Base-by-base conservation (phyloP, 768 basidiomycete species). In the Podaxis rugospora region DNA sequence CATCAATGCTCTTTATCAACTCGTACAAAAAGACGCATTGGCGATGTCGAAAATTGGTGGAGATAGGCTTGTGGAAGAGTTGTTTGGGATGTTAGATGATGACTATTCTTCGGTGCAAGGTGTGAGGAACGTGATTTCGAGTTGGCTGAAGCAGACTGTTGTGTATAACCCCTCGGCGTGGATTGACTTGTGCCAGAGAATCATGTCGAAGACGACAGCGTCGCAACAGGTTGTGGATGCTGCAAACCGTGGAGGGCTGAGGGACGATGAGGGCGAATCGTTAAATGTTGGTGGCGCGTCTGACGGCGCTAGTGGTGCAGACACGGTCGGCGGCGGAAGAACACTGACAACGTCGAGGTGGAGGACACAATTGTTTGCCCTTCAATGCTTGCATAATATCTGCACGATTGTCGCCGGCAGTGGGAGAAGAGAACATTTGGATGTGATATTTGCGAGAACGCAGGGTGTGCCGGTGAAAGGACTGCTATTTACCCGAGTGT, bases 171-270 rank as follows among this genome's bases (percentile, higher is more conserved):
- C 97, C 0, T 94, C 91, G 0, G 97, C 95, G 0, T 99, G 97
- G 97, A 97, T 99, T 59, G 95, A 95, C 69, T 80, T 98, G 1
- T 98, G 96, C 67, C 96, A 98, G 72, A 80, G 94, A 25, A 98
- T 99, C 69, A 98, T 99, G 94, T 88, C 92, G 5, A 83, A 92
- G 9, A 95, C 94, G 10, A 94, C 93, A 4, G 92, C 91, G 1
- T 87, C 89, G 2, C 92, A 90, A 67, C 88, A 86, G 67, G 84
- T 83, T 13, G 80, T 82, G 1, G 86, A 91, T 62, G 85, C 86
- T 3, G 81, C 86, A 0, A 84, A 81, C 40, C 67, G 75, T 36
- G 72, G 80, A 64, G 78, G 76, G n/a, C 72, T 78, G 46, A 80
- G 85, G 18, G 97, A 99, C 65, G 97, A 99, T 65, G 97, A 99